phyloP scores from a whole-genome alignment of 148 eudicot species.

The Chenopodium album region DNA sequence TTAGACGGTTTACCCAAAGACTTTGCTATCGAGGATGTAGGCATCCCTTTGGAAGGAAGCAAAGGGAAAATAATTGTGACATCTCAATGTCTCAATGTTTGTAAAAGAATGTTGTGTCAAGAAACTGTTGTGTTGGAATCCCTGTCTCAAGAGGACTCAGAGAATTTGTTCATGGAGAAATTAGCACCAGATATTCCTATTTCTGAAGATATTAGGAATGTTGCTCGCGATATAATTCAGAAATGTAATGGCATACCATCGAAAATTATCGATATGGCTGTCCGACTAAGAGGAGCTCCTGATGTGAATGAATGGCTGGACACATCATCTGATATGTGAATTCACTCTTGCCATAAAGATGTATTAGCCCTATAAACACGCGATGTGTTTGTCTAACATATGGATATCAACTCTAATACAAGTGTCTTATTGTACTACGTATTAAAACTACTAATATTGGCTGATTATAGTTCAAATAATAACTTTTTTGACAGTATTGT shows the following conservation, averaged over 20 bases:
- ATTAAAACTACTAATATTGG: no score
- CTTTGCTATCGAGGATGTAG: constrained; percentile 16
- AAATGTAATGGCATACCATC: constrained; percentile 28
- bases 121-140: constrained; percentile 11
- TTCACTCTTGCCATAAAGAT: neutral
- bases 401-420: no score
- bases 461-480: no score
- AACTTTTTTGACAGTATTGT: no score
- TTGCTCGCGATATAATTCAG: constrained; percentile 15
- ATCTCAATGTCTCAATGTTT: constrained; percentile 12
- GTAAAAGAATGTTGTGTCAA: constrained; percentile 28
- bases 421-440: no score
- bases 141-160: constrained; percentile 21
- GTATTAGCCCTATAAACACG: no score
- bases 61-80: constrained; percentile 24
- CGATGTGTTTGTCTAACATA: no score
- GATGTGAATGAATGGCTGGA: constrained; percentile 29
- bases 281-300: constrained; percentile 24
- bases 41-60: constrained; percentile 19
- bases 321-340: constrained; percentile 19
- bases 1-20: constrained; percentile 24
- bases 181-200: constrained; percentile 1
- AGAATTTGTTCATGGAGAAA: constrained; percentile 24
- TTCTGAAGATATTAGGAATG: constrained; percentile 12
- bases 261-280: constrained; percentile 16